Percentiles rank a stretch among this genome's conserved stretches.
These are phyloP conservation scores for Dicorynia guianensis DNA, from an alignment of 306 rosid genomes.

Conservation along the genomic window DNA sequence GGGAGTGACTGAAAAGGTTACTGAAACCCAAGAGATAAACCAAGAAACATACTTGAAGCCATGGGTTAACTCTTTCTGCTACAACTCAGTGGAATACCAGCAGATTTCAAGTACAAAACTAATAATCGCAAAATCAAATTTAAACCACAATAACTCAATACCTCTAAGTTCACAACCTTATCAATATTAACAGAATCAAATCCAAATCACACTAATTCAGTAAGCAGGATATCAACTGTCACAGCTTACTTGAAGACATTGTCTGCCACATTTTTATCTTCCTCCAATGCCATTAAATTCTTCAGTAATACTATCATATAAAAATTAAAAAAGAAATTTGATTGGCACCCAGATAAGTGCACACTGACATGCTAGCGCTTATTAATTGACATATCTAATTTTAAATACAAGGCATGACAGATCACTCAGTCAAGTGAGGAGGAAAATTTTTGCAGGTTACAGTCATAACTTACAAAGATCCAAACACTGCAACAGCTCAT, in stretches of 20 bases:
- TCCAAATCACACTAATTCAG: constrained; percentile 24
- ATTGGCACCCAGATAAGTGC: no score
- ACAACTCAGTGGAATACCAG: neutral
- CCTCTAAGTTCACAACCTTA: neutral
- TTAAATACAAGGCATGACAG: no score
- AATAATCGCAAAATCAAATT: neutral
- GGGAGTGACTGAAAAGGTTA: neutral
- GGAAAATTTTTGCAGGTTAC: no score
- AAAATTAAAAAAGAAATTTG: no score
- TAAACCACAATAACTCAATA: neutral
- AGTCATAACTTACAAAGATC: no score
- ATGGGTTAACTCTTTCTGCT: neutral
- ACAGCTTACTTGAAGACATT: neutral
- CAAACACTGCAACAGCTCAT: no score
- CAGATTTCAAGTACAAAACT: constrained; percentile 9
- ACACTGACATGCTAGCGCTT: no score
- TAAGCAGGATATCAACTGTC: neutral
- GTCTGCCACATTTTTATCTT: no score
- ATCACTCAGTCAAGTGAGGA: no score
- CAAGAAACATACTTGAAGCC: neutral
- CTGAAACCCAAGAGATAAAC: neutral
- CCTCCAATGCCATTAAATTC: no score
- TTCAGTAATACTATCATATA: no score
- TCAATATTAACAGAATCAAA: neutral
- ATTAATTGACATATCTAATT: no score